phyloP scores from a whole-genome alignment of 257 asterid species.

The Petunia secreta region DNA sequence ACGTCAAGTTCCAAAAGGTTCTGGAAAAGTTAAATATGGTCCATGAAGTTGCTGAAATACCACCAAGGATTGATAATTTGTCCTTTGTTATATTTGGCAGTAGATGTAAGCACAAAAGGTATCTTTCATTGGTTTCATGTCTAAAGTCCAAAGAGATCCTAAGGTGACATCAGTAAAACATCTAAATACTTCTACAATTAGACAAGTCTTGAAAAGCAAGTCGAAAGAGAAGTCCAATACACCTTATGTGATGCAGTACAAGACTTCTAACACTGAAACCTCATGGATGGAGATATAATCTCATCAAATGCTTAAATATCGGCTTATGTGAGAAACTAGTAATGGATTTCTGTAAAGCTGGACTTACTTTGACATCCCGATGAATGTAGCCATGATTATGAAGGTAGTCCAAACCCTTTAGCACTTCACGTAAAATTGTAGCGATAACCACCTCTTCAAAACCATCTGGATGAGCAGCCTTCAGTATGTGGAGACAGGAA shows the following conservation, averaged over 20 bases:
- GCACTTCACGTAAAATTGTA: constrained; percentile 68
- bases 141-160: constrained; percentile 18
- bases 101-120: background rate
- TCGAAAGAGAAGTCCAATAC: constrained; percentile 9
- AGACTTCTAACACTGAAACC: background rate
- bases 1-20: constrained; percentile 20
- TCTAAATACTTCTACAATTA: too few relatives aligned
- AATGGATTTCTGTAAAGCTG: background rate
- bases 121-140: constrained; percentile 8
- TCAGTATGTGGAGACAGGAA: constrained; percentile 84
- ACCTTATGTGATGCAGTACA: background rate
- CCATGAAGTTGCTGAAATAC: background rate
- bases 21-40: background rate
- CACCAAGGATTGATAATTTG: background rate
- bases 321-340: background rate
- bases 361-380: constrained; percentile 80
- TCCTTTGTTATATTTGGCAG: background rate
- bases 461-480: constrained; percentile 80
- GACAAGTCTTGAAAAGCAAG: background rate
- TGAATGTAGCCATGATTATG: constrained; percentile 83
- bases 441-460: constrained; percentile 74
- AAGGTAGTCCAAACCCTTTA: constrained; percentile 79
- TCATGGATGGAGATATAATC: background rate
- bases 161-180: background rate
- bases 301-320: background rate